Evolutionary conservation across 2,329 filamentous ascomycete genomes (phyloP).

Genomic region (Phialocephala subalpina): DNA sequence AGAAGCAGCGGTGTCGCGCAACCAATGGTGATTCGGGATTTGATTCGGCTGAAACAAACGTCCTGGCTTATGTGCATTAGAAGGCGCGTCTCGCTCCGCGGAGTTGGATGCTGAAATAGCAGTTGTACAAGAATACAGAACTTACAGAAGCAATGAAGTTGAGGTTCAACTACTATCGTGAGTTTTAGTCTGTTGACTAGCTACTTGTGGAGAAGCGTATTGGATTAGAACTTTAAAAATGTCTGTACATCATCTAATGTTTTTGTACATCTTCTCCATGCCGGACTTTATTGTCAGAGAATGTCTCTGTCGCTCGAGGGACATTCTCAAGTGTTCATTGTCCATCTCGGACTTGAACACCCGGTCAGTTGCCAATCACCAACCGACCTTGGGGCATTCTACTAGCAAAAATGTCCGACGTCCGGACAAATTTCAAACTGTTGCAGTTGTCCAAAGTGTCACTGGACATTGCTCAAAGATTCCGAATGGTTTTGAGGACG

Average conservation of each 20-base stretch:
- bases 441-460: background rate
- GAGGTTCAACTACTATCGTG: constrained; percentile 10
- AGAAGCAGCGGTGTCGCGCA: background rate
- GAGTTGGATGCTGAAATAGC: background rate
- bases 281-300: background rate
- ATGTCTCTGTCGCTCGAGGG: background rate
- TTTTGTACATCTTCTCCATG: background rate
- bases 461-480: background rate
- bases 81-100: no score
- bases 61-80: background rate
- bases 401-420: background rate
- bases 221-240: background rate
- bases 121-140: background rate
- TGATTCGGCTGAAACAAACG: background rate
- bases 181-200: background rate
- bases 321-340: constrained; percentile 1
- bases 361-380: background rate
- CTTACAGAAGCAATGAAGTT: background rate
- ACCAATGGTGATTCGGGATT: background rate
- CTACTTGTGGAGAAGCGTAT: background rate
- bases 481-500: background rate
- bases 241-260: background rate
- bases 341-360: background rate
- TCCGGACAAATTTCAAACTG: background rate
- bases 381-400: no score